phyloP scores from a whole-genome alignment of 495 filamentous ascomycete species.

The Penicillium subrubescens region DNA sequence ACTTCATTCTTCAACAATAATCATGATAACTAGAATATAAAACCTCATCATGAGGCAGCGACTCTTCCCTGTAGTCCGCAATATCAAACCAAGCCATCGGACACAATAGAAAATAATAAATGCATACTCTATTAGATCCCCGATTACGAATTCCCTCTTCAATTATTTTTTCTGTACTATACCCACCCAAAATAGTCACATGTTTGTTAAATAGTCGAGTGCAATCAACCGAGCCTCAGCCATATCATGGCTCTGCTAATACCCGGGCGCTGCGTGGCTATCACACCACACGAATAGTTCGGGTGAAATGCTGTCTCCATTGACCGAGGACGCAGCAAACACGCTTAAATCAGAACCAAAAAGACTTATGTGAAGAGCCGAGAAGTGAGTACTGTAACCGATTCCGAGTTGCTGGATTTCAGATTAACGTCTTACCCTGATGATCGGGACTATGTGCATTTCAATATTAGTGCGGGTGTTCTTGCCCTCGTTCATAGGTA shows the following conservation, averaged over 20 bases:
- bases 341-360: not conserved
- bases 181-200: not conserved
- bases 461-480: not conserved
- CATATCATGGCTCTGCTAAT: not conserved
- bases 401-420: not conserved
- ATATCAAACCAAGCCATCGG: not conserved
- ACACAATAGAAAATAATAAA: not conserved
- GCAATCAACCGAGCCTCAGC: not conserved
- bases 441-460: not conserved
- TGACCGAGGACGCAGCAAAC: not conserved
- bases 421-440: not conserved
- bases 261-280: conserved; percentile 8
- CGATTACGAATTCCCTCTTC: not conserved
- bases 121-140: not conserved
- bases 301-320: not conserved
- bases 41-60: not conserved
- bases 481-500: not conserved
- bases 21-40: not conserved
- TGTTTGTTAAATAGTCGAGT: not conserved
- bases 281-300: not conserved
- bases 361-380: not conserved
- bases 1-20: not conserved
- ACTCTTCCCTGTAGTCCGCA: not conserved
- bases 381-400: not conserved
- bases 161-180: not conserved